A percentile compares a stretch with the other conserved stretches of the same genome.
phyloP scores from a whole-genome alignment of 768 basidiomycete species.

The Lepiota subincarnata region DNA sequence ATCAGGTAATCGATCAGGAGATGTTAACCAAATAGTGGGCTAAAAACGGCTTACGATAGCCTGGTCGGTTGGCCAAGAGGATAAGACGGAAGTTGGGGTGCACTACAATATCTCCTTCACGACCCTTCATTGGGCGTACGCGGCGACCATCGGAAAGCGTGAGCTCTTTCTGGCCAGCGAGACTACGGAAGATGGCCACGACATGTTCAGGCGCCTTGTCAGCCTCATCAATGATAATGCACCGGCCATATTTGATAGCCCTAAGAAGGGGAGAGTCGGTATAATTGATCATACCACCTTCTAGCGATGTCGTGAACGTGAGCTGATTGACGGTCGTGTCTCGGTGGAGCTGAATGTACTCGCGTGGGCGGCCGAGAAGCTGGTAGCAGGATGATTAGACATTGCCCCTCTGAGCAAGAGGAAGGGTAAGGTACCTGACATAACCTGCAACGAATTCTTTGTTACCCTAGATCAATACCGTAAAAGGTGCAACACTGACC shows the following conservation, averaged over 20 bases:
- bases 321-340: slow-evolving; percentile 70
- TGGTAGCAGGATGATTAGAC: slow-evolving; percentile 19
- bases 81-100: slow-evolving; percentile 63
- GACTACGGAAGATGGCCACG: slow-evolving; percentile 65
- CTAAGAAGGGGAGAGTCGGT: slow-evolving; percentile 65
- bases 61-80: slow-evolving; percentile 62
- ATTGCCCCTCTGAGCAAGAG: background rate
- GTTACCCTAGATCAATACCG: background rate
- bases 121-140: slow-evolving; percentile 41
- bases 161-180: slow-evolving; percentile 62
- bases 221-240: slow-evolving; percentile 70
- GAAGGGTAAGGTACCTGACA: slow-evolving; percentile 41
- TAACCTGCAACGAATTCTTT: slow-evolving; percentile 25
- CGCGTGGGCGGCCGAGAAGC: slow-evolving; percentile 57
- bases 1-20: background rate
- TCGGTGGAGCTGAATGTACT: slow-evolving; percentile 68
- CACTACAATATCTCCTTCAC: slow-evolving; percentile 53
- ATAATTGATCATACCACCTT: slow-evolving; percentile 53
- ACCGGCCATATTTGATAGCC: slow-evolving; percentile 54
- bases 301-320: slow-evolving; percentile 63
- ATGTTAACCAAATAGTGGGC: background rate
- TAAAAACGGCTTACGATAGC: slow-evolving; percentile 51
- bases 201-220: slow-evolving; percentile 75
- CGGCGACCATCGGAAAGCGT: slow-evolving; percentile 60
- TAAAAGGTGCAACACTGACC: slow-evolving; percentile 28